Evolutionary conservation across 176 grass and related monocot genomes (phyloP).

Genomic region (Elymus sibiricus): DNA sequence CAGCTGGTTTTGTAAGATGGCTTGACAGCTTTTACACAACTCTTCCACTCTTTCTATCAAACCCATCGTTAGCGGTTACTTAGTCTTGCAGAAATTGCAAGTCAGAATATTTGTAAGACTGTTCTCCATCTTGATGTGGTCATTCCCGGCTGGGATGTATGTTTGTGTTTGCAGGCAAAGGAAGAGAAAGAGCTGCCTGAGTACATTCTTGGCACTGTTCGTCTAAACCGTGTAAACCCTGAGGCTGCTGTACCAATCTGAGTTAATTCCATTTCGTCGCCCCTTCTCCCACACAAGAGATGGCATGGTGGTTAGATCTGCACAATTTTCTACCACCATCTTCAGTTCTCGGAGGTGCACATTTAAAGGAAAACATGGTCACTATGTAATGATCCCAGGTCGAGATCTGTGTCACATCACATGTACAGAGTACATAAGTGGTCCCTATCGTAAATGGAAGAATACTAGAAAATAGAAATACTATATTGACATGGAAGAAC

Average conservation of each 20-base stretch:
- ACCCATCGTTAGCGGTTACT: background rate
- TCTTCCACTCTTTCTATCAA: background rate
- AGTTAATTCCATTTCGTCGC: background rate
- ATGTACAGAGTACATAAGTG: background rate
- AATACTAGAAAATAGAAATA: background rate
- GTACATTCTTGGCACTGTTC: constrained; percentile 90
- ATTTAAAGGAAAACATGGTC: background rate
- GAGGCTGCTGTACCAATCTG: constrained; percentile 55
- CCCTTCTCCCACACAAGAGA: background rate
- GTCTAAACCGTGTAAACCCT: constrained; percentile 61
- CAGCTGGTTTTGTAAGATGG: background rate
- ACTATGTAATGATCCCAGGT: background rate
- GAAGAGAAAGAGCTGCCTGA: constrained; percentile 94
- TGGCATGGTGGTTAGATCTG: background rate
- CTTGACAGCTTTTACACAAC: background rate
- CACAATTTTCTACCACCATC: background rate
- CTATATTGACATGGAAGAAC: background rate
- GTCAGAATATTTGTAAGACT: background rate
- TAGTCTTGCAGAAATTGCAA: background rate
- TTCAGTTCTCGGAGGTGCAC: background rate
- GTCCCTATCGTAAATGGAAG: background rate
- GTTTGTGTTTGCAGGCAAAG: constrained; percentile 60
- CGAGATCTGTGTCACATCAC: background rate
- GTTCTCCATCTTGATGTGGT: constrained; percentile 6
- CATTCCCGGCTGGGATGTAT: background rate